phyloP scores from a whole-genome alignment of 2,329 filamentous ascomycete species.

The Ophiosphaerella korrae region DNA sequence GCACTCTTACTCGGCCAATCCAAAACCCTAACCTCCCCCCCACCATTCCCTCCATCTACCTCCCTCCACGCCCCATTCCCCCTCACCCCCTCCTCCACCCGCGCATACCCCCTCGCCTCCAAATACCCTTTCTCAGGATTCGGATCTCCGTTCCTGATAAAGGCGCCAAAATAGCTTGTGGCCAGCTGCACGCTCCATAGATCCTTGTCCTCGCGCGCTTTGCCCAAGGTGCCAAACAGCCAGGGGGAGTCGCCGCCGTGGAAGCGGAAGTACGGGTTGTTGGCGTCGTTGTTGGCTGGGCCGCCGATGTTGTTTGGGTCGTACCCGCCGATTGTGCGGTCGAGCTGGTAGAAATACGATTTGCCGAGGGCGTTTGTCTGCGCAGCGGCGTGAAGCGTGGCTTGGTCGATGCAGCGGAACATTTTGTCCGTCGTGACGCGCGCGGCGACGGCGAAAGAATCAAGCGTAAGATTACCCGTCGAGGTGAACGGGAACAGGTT shows the following conservation, averaged over 20 bases:
- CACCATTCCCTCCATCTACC: slow-evolving; percentile 42
- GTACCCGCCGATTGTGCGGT: slow-evolving; percentile 60
- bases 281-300: slow-evolving; percentile 56
- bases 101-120: slow-evolving; percentile 53
- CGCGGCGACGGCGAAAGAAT: slow-evolving; percentile 61
- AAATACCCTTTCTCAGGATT: slow-evolving; percentile 57
- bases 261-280: slow-evolving; percentile 60
- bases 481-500: slow-evolving; percentile 58
- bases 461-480: slow-evolving; percentile 58
- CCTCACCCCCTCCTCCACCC: slow-evolving; percentile 48
- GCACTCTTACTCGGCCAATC: slow-evolving; percentile 53
- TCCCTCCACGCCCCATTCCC: slow-evolving; percentile 43
- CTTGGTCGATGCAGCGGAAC: slow-evolving; percentile 65
- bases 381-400: slow-evolving; percentile 60
- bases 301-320: slow-evolving; percentile 60
- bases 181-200: slow-evolving; percentile 53
- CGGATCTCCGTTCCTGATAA: slow-evolving; percentile 57
- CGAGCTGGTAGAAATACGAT: slow-evolving; percentile 66
- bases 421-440: slow-evolving; percentile 63
- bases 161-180: slow-evolving; percentile 57
- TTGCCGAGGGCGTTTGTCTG: slow-evolving; percentile 53
- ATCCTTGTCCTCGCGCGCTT: slow-evolving; percentile 58
- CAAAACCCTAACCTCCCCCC: slow-evolving; percentile 49
- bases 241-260: slow-evolving; percentile 61
- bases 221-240: slow-evolving; percentile 59